A percentile compares a stretch with the other conserved stretches of the same genome.
These are phyloP conservation scores for Metschnikowia picachoensis DNA, from an alignment of 805 yeast genomes.

Conservation along the genomic window DNA sequence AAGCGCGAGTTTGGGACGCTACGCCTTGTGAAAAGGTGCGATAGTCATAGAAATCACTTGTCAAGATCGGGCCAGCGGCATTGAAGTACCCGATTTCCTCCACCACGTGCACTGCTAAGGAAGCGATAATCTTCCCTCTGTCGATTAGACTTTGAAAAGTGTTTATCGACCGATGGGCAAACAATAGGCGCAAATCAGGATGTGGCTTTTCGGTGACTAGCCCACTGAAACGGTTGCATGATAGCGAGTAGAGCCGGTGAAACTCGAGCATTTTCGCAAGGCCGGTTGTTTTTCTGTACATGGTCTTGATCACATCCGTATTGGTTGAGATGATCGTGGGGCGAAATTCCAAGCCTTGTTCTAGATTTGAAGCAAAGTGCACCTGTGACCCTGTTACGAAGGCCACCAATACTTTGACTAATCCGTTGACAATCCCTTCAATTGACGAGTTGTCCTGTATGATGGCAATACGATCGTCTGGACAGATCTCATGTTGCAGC, in stretches of 20 bases:
- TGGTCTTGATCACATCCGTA: slow-evolving; percentile 14
- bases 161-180: slow-evolving; percentile 29
- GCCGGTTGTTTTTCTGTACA: slow-evolving; percentile 14
- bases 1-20: neutral
- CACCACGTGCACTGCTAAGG: slow-evolving; percentile 48
- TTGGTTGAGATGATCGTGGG: slow-evolving; percentile 13
- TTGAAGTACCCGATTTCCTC: slow-evolving; percentile 45
- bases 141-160: slow-evolving; percentile 20
- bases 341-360: slow-evolving; percentile 12
- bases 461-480: slow-evolving; percentile 22
- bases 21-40: slow-evolving; percentile 35
- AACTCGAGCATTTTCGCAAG: slow-evolving; percentile 24
- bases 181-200: slow-evolving; percentile 39
- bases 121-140: slow-evolving; percentile 42
- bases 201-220: slow-evolving; percentile 14
- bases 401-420: slow-evolving; percentile 39
- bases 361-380: slow-evolving; percentile 17
- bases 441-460: slow-evolving; percentile 18
- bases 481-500: slow-evolving; percentile 30
- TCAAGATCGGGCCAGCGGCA: slow-evolving; percentile 54
- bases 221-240: slow-evolving; percentile 46
- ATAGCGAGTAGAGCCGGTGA: slow-evolving; percentile 40
- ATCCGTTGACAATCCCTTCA: slow-evolving; percentile 25
- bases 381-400: slow-evolving; percentile 32
- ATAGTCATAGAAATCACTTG: slow-evolving; percentile 60